Percentiles rank a stretch among this genome's conserved stretches.
phyloP scores from a whole-genome alignment of 1,139 yeast genomes.

The Blastobotrys illinoisensis region DNA sequence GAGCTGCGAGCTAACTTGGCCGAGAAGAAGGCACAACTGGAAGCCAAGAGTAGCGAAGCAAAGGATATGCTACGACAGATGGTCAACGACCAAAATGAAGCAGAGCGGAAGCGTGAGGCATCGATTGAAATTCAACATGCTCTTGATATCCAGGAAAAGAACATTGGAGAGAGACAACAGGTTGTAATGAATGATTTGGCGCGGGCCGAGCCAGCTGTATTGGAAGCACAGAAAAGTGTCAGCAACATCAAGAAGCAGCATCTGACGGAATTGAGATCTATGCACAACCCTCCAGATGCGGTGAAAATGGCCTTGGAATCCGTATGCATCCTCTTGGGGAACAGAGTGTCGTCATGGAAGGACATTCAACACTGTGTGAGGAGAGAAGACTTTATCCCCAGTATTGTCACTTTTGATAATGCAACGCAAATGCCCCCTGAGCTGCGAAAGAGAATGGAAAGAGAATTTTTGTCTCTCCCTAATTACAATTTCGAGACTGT shows the following conservation, averaged over 20 bases:
- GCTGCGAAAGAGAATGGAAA: conserved; percentile 52
- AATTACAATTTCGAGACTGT: conserved; percentile 71
- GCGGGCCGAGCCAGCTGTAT: conserved; percentile 76
- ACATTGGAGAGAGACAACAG: conserved; percentile 50
- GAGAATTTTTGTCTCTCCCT: conserved; percentile 53
- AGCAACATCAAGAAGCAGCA: conserved; percentile 90
- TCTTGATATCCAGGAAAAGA: conserved; percentile 59
- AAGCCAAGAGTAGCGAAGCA: conserved; percentile 62
- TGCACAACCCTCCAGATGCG: conserved; percentile 87
- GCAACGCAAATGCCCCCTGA: conserved; percentile 52
- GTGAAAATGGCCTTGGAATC: conserved; percentile 85
- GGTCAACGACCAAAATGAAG: conserved; percentile 87
- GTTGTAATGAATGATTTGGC: conserved; percentile 60
- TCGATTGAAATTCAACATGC: conserved; percentile 72
- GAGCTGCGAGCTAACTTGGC: conserved; percentile 52
- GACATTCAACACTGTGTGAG: conserved; percentile 80
- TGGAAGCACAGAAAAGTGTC: conserved; percentile 82
- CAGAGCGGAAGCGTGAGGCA: conserved; percentile 85
- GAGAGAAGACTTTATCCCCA: conserved; percentile 81
- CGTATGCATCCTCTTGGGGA: conserved; percentile 77
- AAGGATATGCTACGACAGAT: conserved; percentile 64
- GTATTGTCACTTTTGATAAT: conserved; percentile 69
- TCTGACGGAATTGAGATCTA: conserved; percentile 79
- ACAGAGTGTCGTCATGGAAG: conserved; percentile 58
- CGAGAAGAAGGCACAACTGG: conserved; percentile 46